These are phyloP conservation scores for Claviceps spartinae DNA, from an alignment of 2,329 filamentous ascomycete genomes.

Conservation along the genomic window DNA sequence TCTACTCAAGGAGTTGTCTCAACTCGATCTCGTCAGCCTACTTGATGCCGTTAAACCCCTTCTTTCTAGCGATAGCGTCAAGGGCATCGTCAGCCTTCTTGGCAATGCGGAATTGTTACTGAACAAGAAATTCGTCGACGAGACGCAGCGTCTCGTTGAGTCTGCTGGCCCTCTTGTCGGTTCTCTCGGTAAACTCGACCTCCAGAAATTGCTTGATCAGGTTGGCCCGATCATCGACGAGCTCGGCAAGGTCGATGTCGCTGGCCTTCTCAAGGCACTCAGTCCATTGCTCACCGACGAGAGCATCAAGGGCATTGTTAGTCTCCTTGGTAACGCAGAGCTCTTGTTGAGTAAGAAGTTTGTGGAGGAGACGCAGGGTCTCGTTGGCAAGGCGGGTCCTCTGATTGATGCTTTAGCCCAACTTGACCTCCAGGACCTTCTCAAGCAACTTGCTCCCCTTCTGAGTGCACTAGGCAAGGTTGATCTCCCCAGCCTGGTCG, in stretches of 20 bases:
- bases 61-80: constrained; percentile 18
- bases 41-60: constrained; percentile 16
- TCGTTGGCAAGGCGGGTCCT: constrained; percentile 20
- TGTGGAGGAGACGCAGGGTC: constrained; percentile 17
- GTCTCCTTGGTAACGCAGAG: constrained; percentile 20
- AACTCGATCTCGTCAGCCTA: constrained; percentile 15
- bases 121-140: constrained; percentile 18
- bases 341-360: constrained; percentile 18
- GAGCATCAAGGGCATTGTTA: constrained; percentile 18
- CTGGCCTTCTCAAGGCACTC: constrained; percentile 15
- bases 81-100: constrained; percentile 13
- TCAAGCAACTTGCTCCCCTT: constrained; percentile 14
- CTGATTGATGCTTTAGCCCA: constrained; percentile 11
- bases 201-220: constrained; percentile 17
- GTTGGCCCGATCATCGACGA: constrained; percentile 18
- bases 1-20: constrained; percentile 12
- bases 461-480: constrained; percentile 15
- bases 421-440: constrained; percentile 9
- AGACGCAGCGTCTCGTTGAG: constrained; percentile 16
- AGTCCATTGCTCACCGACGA: constrained; percentile 18
- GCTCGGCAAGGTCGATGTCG: constrained; percentile 18
- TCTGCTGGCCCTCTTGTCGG: constrained; percentile 19
- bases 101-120: constrained; percentile 19
- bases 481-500: constrained; percentile 17
- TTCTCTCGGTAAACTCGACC: constrained; percentile 20